Conservation (phyloP, 2,329 filamentous ascomycete genomes). For the Verticillium longisporum region DNA sequence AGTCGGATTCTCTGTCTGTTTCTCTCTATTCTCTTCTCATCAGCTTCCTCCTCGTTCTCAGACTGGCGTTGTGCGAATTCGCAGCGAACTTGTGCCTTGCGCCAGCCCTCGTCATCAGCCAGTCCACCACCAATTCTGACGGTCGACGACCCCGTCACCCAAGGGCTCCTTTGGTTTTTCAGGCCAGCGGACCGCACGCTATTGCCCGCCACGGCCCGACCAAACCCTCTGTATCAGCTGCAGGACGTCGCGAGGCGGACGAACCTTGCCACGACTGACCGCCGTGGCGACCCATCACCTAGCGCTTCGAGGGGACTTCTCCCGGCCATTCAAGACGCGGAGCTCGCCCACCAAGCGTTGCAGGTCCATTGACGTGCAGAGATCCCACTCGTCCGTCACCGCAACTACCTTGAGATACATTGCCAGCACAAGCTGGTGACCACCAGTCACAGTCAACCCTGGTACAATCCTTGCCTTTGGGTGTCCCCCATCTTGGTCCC, state of each 20-base stretch:
- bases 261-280: neutral
- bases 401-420: neutral
- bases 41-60: neutral
- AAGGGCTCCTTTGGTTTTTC: neutral
- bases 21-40: neutral
- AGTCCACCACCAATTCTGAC: neutral
- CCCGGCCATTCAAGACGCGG: slow-evolving; percentile 1
- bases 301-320: neutral
- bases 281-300: neutral
- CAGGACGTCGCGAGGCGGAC: neutral
- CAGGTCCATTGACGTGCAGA: slow-evolving; percentile 1
- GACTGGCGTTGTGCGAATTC: no score
- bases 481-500: neutral
- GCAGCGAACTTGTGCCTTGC: neutral
- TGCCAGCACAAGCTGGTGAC: neutral
- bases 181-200: neutral
- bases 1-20: neutral
- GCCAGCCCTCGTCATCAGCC: neutral
- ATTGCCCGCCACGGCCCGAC: neutral
- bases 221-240: neutral
- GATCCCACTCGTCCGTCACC: slow-evolving; percentile 1
- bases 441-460: neutral
- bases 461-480: neutral
- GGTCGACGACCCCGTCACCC: neutral
- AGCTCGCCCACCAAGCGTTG: neutral